Percentiles rank a stretch among this genome's conserved stretches.
phyloP scores from a whole-genome alignment of 345 rosid genomes.

The Hibiscus mutabilis region DNA sequence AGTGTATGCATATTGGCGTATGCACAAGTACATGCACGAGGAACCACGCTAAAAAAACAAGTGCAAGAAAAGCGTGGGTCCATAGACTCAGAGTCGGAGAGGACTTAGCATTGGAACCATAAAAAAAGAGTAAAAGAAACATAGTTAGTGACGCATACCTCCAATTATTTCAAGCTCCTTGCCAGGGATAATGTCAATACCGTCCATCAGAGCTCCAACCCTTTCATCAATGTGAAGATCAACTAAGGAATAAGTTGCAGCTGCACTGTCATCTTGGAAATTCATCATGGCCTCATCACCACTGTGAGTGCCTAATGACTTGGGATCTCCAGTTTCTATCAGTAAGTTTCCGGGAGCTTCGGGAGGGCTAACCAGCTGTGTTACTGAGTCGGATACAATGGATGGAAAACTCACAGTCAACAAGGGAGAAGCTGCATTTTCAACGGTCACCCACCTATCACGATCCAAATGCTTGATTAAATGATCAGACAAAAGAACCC shows the following conservation, averaged over 20 bases:
- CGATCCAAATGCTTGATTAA: slow-evolving; percentile 78
- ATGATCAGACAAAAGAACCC: slow-evolving; percentile 78
- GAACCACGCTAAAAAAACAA: not conserved
- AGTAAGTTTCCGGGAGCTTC: slow-evolving; percentile 91
- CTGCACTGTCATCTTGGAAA: slow-evolving; percentile 19
- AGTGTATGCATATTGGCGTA: not conserved
- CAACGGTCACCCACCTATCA: slow-evolving; percentile 92
- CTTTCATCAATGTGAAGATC: slow-evolving; percentile 69
- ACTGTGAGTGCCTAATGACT: slow-evolving; percentile 25
- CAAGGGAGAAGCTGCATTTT: slow-evolving; percentile 90
- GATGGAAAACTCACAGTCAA: slow-evolving; percentile 43
- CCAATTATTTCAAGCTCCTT: slow-evolving; percentile 74
- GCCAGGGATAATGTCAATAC: slow-evolving; percentile 58
- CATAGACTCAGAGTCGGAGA: not conserved
- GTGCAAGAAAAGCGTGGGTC: not conserved
- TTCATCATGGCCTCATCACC: slow-evolving; percentile 32
- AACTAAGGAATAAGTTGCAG: slow-evolving; percentile 30
- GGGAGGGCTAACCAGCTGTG: slow-evolving; percentile 79
- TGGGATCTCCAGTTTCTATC: slow-evolving; percentile 49
- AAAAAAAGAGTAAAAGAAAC: not conserved
- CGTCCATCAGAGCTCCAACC: slow-evolving; percentile 67
- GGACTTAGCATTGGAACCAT: not conserved
- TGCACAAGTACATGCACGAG: not conserved
- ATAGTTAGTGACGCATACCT: slow-evolving; percentile 36
- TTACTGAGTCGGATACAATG: slow-evolving; percentile 62